phyloP scores from a whole-genome alignment of 2,329 filamentous ascomycete species.

The Samsoniella hepiali region DNA sequence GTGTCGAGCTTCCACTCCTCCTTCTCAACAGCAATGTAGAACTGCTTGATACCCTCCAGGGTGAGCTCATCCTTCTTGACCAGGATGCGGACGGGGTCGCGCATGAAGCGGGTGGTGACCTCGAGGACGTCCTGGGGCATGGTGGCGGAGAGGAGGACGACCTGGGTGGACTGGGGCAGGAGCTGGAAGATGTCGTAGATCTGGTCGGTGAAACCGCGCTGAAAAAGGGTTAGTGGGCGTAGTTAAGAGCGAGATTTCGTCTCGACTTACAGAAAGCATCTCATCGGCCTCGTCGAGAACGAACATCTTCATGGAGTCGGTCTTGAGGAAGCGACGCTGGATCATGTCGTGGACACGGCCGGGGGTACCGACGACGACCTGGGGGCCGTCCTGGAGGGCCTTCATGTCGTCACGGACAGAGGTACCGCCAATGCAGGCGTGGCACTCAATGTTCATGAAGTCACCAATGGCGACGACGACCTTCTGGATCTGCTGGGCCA shows the following conservation, averaged over 20 bases:
- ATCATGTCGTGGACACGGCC: constrained; percentile 99
- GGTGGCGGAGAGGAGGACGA: constrained; percentile 95
- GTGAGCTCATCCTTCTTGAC: constrained; percentile 99
- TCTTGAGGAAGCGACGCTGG: constrained; percentile 94
- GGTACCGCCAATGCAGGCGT: constrained; percentile 98
- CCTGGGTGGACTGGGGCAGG: constrained; percentile 95
- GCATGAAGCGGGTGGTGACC: constrained; percentile 99
- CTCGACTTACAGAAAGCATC: constrained; percentile 77
- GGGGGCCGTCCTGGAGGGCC: constrained; percentile 90
- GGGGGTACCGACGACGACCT: constrained; percentile 96
- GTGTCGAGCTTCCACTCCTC: constrained; percentile 99
- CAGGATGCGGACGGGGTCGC: constrained; percentile 95
- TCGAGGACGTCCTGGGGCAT: constrained; percentile 99
- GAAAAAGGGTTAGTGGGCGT: constrained; percentile 33
- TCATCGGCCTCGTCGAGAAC: constrained; percentile 99
- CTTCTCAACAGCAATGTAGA: constrained; percentile 99
- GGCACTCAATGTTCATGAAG: constrained; percentile 99
- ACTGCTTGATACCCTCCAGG: constrained; percentile 99
- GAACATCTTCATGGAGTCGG: constrained; percentile 99
- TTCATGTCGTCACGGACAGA: constrained; percentile 98
- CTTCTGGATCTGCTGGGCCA: constrained; percentile 99
- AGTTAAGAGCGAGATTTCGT: neutral
- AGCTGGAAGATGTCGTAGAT: constrained; percentile 99
- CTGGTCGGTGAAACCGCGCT: constrained; percentile 99
- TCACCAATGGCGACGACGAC: constrained; percentile 98